Evolutionary conservation across 805 yeast species (phyloP), one percentile per base, ranked within the genome.

Genomic region (Yarrowia divulgata): DNA sequence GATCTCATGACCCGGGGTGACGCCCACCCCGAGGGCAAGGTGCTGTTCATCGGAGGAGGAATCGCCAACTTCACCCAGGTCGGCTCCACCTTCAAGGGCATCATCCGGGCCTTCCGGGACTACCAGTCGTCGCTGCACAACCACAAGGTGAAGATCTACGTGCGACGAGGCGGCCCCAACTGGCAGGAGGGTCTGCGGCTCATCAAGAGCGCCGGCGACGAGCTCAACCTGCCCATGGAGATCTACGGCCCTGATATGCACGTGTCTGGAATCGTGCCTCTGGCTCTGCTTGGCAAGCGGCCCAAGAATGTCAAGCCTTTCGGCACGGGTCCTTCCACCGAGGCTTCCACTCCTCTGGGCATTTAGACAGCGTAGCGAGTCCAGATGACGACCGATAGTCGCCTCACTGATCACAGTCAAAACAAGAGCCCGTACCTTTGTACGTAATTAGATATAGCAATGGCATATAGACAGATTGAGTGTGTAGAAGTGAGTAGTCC

Each of bases 161-260:
- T 82, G 63, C 81, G 84, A 69, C 80, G 84, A 43, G 84, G 84
- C 54, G 84, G 84, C 46, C 84, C 84, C 66, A 81, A 81, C 78
- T 81, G 84, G 83, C 84, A 81, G 74, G 84, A 81, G 74, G 84
- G 84, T 71, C 78, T 81, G 69, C 79, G 83, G 42, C 78, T 81
- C 67, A 77, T 81, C 76, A 80, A 77, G 76, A 74, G 76, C 64
- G 81, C 82, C 55, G 83, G 84, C 58, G 81, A 82, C 74, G 84
- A 81, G 73, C 78, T 82, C 19, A 80, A 79, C 49, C 73, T 81
- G 70, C 82, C 82, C 45, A 81, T 81, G 84, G 84, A 81, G 75
- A 79, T 82, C 70, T 81, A 78, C 73, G 84, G 84, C n/a, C 84
- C 84, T n/a, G 84, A 82, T 70, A 82, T 81, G 84, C 84, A 81